phyloP scores from a whole-genome alignment of 805 yeast genomes.

The Vanderwaltozyma tropicalis region DNA sequence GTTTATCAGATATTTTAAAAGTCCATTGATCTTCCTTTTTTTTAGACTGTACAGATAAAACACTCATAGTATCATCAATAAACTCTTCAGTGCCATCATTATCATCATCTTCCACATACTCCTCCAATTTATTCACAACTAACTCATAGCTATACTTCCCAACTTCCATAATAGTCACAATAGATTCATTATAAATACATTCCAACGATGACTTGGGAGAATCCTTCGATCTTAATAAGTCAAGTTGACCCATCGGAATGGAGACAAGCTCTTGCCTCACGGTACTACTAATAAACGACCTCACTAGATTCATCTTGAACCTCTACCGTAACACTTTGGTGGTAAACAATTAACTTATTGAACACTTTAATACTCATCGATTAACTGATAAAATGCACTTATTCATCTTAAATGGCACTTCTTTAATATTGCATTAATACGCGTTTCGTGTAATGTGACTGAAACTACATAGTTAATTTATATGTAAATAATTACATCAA shows the following conservation, averaged over 20 bases:
- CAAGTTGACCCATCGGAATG: constrained; percentile 73
- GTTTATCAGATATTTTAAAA: constrained; percentile 52
- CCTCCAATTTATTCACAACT: constrained; percentile 58
- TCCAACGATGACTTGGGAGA: constrained; percentile 86
- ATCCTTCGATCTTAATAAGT: constrained; percentile 56
- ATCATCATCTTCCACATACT: constrained; percentile 45
- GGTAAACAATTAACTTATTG: not conserved
- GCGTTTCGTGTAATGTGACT: no score
- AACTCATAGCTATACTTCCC: constrained; percentile 59
- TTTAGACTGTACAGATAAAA: constrained; percentile 24
- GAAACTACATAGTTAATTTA: no score
- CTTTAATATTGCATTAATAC: no score
- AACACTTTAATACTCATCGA: no score
- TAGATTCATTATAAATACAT: constrained; percentile 72
- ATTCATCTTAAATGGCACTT: no score
- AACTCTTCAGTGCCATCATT: constrained; percentile 44
- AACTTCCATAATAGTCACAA: constrained; percentile 59
- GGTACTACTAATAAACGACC: constrained; percentile 48
- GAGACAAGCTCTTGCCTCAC: constrained; percentile 48
- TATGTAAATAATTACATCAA: no score
- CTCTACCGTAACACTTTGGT: no score
- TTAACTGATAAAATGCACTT: no score
- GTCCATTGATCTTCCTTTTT: constrained; percentile 53
- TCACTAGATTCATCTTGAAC: constrained; percentile 77
- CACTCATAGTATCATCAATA: constrained; percentile 30